Evolutionary conservation across 2,329 filamentous ascomycete species (phyloP), one percentile per base, ranked within the genome.

Genomic region (Nigrospora osmanthi): DNA sequence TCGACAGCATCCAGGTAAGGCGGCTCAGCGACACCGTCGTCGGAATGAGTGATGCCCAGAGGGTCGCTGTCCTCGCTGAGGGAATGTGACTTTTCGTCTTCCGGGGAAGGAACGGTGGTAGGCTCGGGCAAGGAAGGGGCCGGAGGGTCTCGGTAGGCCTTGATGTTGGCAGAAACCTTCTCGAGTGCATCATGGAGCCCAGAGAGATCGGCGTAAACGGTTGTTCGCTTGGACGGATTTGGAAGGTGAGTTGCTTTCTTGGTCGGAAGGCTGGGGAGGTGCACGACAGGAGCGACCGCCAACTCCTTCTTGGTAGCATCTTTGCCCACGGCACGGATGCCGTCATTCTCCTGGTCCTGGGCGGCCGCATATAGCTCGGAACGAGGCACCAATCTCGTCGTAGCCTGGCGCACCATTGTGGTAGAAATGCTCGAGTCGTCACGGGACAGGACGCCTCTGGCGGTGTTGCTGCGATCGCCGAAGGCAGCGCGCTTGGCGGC

Each of bases 401-500:
- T 54, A 31, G 56, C 58, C 39, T 57, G 23, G 23, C 47, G 62
- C n/a, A n/a, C n/a, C n/a, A n/a, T n/a, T n/a, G n/a, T 62, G 56
- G 52, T 45, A 57, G 30, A 63, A 54, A 41, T 67, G 58, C 23
- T 54, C 28, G 57, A 48, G 32, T 55, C 56, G 33, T 53, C 51
- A 47, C 17, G 47, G 36, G 30, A 52, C 45, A 46, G 40, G 39
- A 43, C 45, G 13, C 48, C 35, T 38, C 63, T 60, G 39, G 47
- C 49, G 69, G 47, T 81, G 58, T 90, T 91, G 71, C 86, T 93
- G 49, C 93, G 77, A 61, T 95, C 89, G 41, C 80, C 86, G 64
- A 94, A 89, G 12, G 81, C 87, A 50, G 83, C 81, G 53, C 89
- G 82, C 70, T 90, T 93, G 45, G 82, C 73, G 46, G 78, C 73